Evolutionary conservation across 768 basidiomycete genomes (phyloP), one percentile per base, ranked within the genome.

Genomic region (Suillus decipiens): DNA sequence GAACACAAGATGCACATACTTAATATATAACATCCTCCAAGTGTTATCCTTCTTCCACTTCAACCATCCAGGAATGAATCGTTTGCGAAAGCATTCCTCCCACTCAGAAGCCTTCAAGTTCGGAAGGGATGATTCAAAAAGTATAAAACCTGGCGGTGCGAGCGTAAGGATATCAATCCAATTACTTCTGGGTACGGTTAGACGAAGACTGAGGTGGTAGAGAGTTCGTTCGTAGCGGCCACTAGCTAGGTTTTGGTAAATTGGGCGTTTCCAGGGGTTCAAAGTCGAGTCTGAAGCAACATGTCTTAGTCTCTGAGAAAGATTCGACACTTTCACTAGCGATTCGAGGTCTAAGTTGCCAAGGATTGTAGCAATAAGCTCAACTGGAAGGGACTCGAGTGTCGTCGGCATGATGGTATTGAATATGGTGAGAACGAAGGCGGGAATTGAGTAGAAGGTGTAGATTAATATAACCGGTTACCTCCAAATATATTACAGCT

Each of bases 221-320:
- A 93, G 72, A 33, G 77, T 73, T 8, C 71, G 71, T 60, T 87
- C 85, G 66, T 89, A 88, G 33, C 71, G 64, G 36, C 73, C 71
- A 17, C 73, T 73, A 31, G 73, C 76, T 28, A 93, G 80, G 65
- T 79, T 84, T 34, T 82, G 82, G 28, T 87, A 74, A 66, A 93
- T 91, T 2, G 91, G 89, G 17, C 75, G 77, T 59, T 90, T 82
- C 92, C 92, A 93, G 19, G 88, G 89, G 69, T 92, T 92, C 51
- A 93, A 75, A 5, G 85, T 79, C 8, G 82, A 68, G 67, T 91
- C 89, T 3, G 89, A 84, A 19, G 83, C 81, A 47, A 93, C 81
- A 56, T 75, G 72, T 48, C 81, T 79, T 28, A 93, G 76, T 47
- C 83, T 79, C 63, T 81, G 82, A 5, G 89, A 91, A 34, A 92